Evolutionary conservation across 176 grass and related monocot genomes (phyloP), one percentile per base, ranked within the genome.

Genomic region (Carex parvula): DNA sequence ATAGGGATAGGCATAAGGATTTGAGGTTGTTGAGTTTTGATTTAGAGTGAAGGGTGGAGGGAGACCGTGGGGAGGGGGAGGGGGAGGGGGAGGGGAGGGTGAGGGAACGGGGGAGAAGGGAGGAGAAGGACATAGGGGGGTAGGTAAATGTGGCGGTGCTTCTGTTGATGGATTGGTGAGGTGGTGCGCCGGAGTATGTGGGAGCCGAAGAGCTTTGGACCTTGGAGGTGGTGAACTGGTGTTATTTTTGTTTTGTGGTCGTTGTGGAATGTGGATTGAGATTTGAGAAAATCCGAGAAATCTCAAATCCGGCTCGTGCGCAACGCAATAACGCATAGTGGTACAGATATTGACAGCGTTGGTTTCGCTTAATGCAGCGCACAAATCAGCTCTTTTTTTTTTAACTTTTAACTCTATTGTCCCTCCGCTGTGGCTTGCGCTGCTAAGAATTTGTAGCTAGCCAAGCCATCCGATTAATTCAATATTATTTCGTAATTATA

Each of bases 81-180:
- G n/a, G n/a, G n/a, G n/a, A n/a, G 33, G n/a, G 59, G 26, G 83
- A 37, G 33, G n/a, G 59, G 21, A 56, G 39, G 4, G 50, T n/a
- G 46, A 68, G 79, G 80, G 53, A 60, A 68, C 50, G 63, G 85
- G 83, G 88, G 70, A 87, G 83, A 74, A 80, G 56, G 11, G 86
- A 87, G 50, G 88, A 86, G 89, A 93, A 67, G 85, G 83, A 66
- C 41, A 79, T 61, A 22, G 61, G n/a, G 8, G 4, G 22, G 22
- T 24, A 0, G 26, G 26, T 53, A 77, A 79, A 6, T 32, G 81
- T 54, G 86, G 14, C 87, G 57, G 86, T 64, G 8, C n/a, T 26
- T 0, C 24, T 66, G 60, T 17, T 54, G 46, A 75, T 55, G 65
- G 66, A 70, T 56, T 46, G 17, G 11, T 30, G 44, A 18, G 26